A percentile compares a stretch with the other conserved stretches of the same genome.
These are phyloP conservation scores for Phytopythium ostracodes DNA, from an alignment of 352 stramenopile genomes.

Conservation along the genomic window DNA sequence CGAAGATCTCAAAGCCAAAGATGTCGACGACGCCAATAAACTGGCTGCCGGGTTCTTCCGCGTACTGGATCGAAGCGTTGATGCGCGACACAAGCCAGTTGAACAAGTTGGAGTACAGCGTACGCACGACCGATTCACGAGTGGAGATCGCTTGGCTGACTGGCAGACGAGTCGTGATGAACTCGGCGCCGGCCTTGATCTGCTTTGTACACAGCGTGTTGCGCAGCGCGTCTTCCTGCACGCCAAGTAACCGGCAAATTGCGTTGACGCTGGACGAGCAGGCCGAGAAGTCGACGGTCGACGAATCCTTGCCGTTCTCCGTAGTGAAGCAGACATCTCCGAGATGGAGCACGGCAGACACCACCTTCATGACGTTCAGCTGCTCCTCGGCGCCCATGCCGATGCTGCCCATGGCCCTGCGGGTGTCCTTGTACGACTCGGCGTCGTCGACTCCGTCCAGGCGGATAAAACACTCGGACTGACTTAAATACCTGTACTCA, in stretches of 20 bases:
- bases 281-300: slow-evolving; percentile 48
- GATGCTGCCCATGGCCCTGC: slow-evolving; percentile 78
- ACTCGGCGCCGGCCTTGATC: slow-evolving; percentile 75
- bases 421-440: slow-evolving; percentile 70
- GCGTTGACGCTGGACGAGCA: slow-evolving; percentile 59
- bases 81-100: slow-evolving; percentile 94
- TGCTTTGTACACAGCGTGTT: slow-evolving; percentile 72
- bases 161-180: slow-evolving; percentile 64
- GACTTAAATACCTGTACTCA: slow-evolving; percentile 84
- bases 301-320: slow-evolving; percentile 65
- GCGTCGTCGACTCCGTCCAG: slow-evolving; percentile 78
- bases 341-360: slow-evolving; percentile 84
- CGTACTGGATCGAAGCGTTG: slow-evolving; percentile 90
- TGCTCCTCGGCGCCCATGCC: slow-evolving; percentile 78
- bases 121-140: slow-evolving; percentile 85
- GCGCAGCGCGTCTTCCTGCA: slow-evolving; percentile 50
- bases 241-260: slow-evolving; percentile 76
- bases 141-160: slow-evolving; percentile 68
- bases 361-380: slow-evolving; percentile 73
- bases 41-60: slow-evolving; percentile 49
- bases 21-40: slow-evolving; percentile 92
- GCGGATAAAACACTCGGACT: slow-evolving; percentile 67
- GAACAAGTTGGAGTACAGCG: slow-evolving; percentile 87
- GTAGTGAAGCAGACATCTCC: slow-evolving; percentile 81
- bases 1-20: slow-evolving; percentile 90